phyloP scores from a whole-genome alignment of 2,329 filamentous ascomycete genomes.

The Colletotrichum sp. region DNA sequence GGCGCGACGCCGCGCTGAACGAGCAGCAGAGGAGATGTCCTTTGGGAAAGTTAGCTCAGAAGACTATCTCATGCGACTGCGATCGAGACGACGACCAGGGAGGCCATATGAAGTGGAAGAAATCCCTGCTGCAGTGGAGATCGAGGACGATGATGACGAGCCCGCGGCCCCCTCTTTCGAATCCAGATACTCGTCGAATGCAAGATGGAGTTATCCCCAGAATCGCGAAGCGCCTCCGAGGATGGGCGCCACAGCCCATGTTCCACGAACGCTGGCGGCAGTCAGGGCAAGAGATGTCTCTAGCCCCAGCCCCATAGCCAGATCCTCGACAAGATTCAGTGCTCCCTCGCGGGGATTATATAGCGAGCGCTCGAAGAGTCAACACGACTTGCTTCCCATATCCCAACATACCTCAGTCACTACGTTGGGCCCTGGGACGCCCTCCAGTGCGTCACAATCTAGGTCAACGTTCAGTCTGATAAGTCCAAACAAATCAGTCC shows the following conservation, averaged over 20 bases:
- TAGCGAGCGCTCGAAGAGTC: not conserved
- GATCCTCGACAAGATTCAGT: not conserved
- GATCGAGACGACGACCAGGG: slow-evolving; percentile 5
- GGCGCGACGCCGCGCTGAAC: slow-evolving; percentile 9
- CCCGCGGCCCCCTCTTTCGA: not conserved
- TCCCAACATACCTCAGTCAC: not conserved
- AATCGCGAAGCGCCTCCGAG: not conserved
- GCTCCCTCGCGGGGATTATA: not conserved
- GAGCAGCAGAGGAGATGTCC: slow-evolving; percentile 13
- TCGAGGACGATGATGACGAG: slow-evolving; percentile 4
- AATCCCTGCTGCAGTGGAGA: slow-evolving; percentile 5
- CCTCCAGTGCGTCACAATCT: not conserved
- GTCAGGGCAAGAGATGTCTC: not conserved
- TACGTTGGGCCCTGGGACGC: not conserved
- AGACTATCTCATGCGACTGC: slow-evolving; percentile 1
- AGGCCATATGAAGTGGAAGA: not conserved
- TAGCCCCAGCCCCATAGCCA: not conserved
- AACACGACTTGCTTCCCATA: not conserved
- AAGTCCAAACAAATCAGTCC: not conserved
- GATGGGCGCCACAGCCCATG: not conserved
- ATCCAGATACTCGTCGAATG: not conserved
- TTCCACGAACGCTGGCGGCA: not conserved
- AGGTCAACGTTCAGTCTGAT: not conserved
- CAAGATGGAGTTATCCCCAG: not conserved
- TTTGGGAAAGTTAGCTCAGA: slow-evolving; percentile 10